A percentile compares a stretch with the other conserved stretches of the same genome.
phyloP scores from a whole-genome alignment of 1,139 yeast genomes.

The Geotrichum siamense region DNA sequence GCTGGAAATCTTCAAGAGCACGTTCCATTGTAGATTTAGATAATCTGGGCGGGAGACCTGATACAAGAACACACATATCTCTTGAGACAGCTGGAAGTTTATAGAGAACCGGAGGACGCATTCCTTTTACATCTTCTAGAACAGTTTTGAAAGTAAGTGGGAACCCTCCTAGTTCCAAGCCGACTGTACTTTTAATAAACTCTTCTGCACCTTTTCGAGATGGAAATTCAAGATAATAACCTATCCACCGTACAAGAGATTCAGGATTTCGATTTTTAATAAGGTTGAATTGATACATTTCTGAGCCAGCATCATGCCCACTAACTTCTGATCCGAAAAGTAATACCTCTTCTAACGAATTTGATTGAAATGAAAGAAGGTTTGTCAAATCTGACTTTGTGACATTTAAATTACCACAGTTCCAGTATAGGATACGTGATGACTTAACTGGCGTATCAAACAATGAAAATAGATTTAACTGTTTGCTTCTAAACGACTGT shows the following conservation, averaged over 20 bases:
- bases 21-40: slow-evolving; percentile 29
- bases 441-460: slow-evolving; percentile 11
- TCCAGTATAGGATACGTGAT: slow-evolving; percentile 32
- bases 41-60: slow-evolving; percentile 37
- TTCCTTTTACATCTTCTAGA: slow-evolving; percentile 25
- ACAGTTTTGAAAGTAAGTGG: slow-evolving; percentile 43
- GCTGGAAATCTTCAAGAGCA: slow-evolving; percentile 40
- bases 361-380: slow-evolving; percentile 19
- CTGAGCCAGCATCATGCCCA: slow-evolving; percentile 7
- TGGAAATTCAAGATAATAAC: slow-evolving; percentile 49
- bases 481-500: background rate
- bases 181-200: slow-evolving; percentile 44
- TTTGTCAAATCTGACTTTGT: slow-evolving; percentile 31
- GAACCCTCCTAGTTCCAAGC: slow-evolving; percentile 47
- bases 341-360: background rate
- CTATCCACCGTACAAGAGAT: slow-evolving; percentile 41
- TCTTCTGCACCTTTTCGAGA: slow-evolving; percentile 44
- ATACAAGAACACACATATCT: slow-evolving; percentile 33
- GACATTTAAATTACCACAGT: slow-evolving; percentile 29
- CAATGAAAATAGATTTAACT: slow-evolving; percentile 1
- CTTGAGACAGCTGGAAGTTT: slow-evolving; percentile 29
- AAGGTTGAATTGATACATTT: slow-evolving; percentile 21
- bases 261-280: slow-evolving; percentile 46
- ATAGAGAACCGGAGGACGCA: slow-evolving; percentile 27
- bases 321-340: slow-evolving; percentile 8